These are phyloP conservation scores for Asparagopsis taxiformis DNA, from an alignment of 31 red algal genomes.

Conservation along the genomic window DNA sequence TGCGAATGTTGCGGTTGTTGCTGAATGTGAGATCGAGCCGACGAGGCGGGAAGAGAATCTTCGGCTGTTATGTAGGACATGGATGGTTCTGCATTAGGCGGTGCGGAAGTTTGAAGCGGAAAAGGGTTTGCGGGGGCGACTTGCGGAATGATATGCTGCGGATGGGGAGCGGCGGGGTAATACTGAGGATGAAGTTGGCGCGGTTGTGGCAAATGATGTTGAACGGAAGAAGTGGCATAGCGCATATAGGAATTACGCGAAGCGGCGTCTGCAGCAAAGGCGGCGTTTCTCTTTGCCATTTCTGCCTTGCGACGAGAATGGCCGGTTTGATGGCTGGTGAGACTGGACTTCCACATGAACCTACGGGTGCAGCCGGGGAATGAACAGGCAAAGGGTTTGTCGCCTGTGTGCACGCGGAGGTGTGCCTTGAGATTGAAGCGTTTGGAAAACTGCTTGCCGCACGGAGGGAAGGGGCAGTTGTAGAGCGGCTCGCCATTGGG, in stretches of 20 bases:
- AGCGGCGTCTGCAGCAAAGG: conserved; percentile 26
- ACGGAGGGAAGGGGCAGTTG: conserved; percentile 63
- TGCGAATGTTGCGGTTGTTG: neutral
- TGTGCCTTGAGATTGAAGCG: conserved; percentile 81
- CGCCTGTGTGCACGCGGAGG: conserved; percentile 75
- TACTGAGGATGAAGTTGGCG: neutral
- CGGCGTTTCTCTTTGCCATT: conserved; percentile 33
- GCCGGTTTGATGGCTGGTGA: conserved; percentile 61
- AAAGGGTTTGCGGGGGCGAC: neutral
- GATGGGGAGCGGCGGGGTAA: neutral
- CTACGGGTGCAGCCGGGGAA: conserved; percentile 58
- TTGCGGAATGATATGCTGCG: neutral
- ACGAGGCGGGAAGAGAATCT: neutral
- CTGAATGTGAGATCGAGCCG: neutral
- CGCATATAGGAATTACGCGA: neutral
- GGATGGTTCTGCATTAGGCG: neutral
- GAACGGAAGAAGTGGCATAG: conserved; percentile 1
- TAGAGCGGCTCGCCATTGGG: conserved; percentile 55
- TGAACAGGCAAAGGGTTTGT: conserved; percentile 74
- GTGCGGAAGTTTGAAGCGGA: neutral
- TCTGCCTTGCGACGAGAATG: conserved; percentile 48
- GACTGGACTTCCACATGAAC: conserved; percentile 77
- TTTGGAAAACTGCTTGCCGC: conserved; percentile 67
- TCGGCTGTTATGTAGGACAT: conserved; percentile 2
- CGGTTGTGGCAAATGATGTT: conserved; percentile 14